Conservation (phyloP, 108 stramenopile genomes). For the Discostella pseudostelligera region DNA sequence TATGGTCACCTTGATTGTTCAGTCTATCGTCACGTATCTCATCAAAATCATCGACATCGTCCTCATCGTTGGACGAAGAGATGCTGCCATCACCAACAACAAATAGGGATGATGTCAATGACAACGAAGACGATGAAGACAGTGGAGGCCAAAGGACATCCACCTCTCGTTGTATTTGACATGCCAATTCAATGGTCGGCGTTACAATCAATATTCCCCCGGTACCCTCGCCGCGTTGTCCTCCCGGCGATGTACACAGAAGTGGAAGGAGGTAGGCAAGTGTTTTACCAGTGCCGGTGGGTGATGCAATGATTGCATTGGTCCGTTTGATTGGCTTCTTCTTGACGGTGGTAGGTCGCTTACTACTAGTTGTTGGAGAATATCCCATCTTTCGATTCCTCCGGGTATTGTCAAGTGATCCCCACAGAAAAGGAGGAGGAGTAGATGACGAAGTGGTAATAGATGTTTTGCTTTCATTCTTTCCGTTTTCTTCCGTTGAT, state of each 20-base stretch:
- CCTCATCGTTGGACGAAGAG: conserved; percentile 1
- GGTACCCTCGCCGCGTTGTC: conserved; percentile 24
- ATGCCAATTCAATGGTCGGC: conserved; percentile 67
- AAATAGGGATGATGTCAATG: conserved; percentile 24
- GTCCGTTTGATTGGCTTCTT: conserved; percentile 27
- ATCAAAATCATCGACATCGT: conserved; percentile 7
- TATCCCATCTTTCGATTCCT: no score
- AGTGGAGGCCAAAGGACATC: conserved; percentile 47
- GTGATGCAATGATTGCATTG: conserved; percentile 70
- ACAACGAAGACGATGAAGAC: conserved; percentile 4
- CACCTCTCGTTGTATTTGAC: conserved; percentile 63
- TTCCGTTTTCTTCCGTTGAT: neutral
- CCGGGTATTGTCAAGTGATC: conserved; percentile 24
- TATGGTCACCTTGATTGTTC: neutral
- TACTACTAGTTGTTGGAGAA: no score
- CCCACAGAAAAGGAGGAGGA: conserved; percentile 52
- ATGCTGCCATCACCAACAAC: conserved; percentile 29
- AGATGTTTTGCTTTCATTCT: neutral
- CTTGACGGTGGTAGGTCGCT: neutral
- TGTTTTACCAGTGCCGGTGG: conserved; percentile 76
- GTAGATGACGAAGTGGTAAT: neutral
- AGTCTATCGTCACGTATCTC: neutral
- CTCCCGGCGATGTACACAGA: conserved; percentile 45
- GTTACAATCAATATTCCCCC: conserved; percentile 64
- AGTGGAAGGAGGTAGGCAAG: conserved; percentile 72